Percentiles rank a stretch among this genome's conserved stretches.
Conservation (phyloP, 495 filamentous ascomycete species). For the Aspergillus affinis region DNA sequence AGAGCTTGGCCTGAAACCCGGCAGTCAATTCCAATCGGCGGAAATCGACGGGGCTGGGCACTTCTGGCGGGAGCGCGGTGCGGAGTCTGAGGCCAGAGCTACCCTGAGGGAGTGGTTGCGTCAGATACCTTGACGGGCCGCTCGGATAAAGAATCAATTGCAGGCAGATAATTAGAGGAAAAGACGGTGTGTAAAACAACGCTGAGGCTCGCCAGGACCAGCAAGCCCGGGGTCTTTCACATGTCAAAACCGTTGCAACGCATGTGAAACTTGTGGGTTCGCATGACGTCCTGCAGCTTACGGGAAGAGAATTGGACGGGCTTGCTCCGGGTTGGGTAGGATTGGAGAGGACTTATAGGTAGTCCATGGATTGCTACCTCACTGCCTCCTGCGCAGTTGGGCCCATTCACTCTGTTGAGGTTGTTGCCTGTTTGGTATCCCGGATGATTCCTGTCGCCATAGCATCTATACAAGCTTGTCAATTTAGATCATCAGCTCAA, state of each 20-base stretch:
- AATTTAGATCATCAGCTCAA: background rate
- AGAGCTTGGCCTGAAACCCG: conserved; percentile 44
- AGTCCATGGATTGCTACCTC: background rate
- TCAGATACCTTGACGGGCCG: conserved; percentile 23
- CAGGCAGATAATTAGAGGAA: background rate
- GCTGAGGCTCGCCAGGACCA: background rate
- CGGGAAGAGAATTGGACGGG: background rate
- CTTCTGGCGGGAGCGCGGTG: conserved; percentile 75
- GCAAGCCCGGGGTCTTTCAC: background rate
- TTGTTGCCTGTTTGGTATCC: background rate
- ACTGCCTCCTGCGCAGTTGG: too few relatives aligned
- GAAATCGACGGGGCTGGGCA: conserved; percentile 74
- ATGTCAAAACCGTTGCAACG: background rate
- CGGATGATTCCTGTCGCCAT: background rate
- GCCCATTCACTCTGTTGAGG: too few relatives aligned
- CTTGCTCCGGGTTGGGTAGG: background rate
- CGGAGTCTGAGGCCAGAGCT: conserved; percentile 51
- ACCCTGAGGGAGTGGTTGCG: conserved; percentile 45
- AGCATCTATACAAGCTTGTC: background rate
- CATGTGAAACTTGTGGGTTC: background rate
- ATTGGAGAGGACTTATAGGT: background rate
- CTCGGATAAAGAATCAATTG: background rate
- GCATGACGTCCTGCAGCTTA: background rate
- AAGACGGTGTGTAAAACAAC: too few relatives aligned
- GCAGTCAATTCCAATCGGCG: conserved; percentile 47